Conservation (phyloP, 768 basidiomycete species). For the Leucocoprinus sp. region DNA sequence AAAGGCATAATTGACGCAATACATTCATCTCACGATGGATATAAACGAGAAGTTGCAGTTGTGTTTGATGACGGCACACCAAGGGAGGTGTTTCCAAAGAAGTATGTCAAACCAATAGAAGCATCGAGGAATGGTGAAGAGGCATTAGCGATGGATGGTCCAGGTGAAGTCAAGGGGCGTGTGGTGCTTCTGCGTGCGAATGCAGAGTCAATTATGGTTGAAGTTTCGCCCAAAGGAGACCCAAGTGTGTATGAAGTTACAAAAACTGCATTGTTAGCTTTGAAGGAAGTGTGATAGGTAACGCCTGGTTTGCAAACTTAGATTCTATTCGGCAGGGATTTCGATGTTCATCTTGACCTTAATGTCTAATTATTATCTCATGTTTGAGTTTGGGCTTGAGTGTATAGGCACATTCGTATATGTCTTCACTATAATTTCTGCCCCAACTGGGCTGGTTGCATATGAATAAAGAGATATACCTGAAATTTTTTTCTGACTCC, state of each 20-base stretch:
- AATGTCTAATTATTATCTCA: too few relatives aligned
- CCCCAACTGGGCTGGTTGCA: too few relatives aligned
- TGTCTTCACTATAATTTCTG: too few relatives aligned
- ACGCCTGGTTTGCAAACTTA: slow-evolving; percentile 1
- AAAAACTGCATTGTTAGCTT: slow-evolving; percentile 26
- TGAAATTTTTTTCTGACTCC: too few relatives aligned
- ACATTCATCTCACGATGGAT: slow-evolving; percentile 21
- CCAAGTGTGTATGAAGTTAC: slow-evolving; percentile 29
- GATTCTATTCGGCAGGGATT: too few relatives aligned
- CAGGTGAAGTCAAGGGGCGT: slow-evolving; percentile 20
- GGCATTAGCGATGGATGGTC: slow-evolving; percentile 45
- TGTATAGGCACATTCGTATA: too few relatives aligned
- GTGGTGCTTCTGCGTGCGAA: slow-evolving; percentile 33
- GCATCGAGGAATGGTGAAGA: slow-evolving; percentile 31
- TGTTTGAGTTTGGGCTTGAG: too few relatives aligned
- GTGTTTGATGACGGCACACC: slow-evolving; percentile 21
- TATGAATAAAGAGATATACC: too few relatives aligned
- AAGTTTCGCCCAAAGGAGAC: slow-evolving; percentile 29
- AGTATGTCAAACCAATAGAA: slow-evolving; percentile 23
- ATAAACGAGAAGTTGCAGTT: slow-evolving; percentile 30
- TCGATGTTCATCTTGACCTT: too few relatives aligned
- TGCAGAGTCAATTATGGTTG: slow-evolving; percentile 24
- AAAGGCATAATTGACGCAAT: slow-evolving; percentile 25
- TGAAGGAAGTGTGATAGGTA: slow-evolving; percentile 19
- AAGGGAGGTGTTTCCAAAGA: slow-evolving; percentile 20